These are phyloP conservation scores for Fomitopsis palustris DNA, from an alignment of 1,284 basidiomycete species.

Conservation along the genomic window DNA sequence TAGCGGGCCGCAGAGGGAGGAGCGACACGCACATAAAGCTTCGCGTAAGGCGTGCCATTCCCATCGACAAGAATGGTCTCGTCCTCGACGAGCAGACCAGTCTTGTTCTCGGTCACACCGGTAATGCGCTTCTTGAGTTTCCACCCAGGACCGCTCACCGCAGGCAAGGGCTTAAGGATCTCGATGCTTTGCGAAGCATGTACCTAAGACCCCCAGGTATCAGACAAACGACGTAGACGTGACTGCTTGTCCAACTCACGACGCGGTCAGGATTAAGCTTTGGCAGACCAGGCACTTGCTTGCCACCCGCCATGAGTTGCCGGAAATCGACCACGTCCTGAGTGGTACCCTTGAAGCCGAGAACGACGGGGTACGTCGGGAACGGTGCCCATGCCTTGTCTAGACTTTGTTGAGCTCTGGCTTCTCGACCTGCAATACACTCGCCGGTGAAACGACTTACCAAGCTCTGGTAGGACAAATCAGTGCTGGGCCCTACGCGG, in stretches of 20 bases:
- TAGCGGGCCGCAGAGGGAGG: not conserved
- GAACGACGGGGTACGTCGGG: constrained; percentile 53
- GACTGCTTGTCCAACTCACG: constrained; percentile 35
- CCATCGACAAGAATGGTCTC: constrained; percentile 64
- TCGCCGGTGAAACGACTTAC: constrained; percentile 3
- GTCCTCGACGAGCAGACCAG: constrained; percentile 69
- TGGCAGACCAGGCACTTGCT: constrained; percentile 58
- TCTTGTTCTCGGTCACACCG: constrained; percentile 76
- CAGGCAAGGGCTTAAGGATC: constrained; percentile 64
- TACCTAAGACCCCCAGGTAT: constrained; percentile 46
- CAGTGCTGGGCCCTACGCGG: not conserved
- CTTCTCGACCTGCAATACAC: not conserved
- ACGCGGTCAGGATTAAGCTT: constrained; percentile 61
- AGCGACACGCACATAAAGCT: constrained; percentile 55
- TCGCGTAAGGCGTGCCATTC: constrained; percentile 62
- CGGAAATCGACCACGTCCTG: constrained; percentile 67
- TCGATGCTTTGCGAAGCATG: constrained; percentile 75
- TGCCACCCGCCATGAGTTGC: constrained; percentile 40
- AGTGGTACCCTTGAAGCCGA: constrained; percentile 56
- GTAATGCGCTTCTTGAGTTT: constrained; percentile 58
- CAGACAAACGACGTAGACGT: no score
- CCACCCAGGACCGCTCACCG: constrained; percentile 65
- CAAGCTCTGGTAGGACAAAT: constrained; percentile 25
- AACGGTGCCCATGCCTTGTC: constrained; percentile 50
- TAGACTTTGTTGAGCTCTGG: constrained; percentile 17